Base-by-base conservation (phyloP, 2,329 filamentous ascomycete genomes). In the Rhexocercosporidium sp. region DNA sequence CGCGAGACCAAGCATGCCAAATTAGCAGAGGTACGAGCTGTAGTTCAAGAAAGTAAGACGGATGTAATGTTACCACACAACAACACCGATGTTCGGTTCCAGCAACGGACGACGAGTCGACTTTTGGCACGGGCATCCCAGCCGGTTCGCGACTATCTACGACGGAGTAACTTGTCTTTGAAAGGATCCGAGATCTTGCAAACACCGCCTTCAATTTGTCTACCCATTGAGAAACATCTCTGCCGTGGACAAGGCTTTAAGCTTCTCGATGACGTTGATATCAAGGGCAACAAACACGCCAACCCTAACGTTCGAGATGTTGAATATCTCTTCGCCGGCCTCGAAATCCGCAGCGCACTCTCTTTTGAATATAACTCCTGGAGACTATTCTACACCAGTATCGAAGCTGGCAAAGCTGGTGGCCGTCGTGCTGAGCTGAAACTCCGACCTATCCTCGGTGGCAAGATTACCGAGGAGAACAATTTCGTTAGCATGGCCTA, bases 41-140 rank as follows among this genome's bases (percentile, higher is more conserved):
- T 77, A 3, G 51, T 73, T 4, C 64, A 72, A 18, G 66, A 71
- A 6, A 53, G 59, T 12, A 70, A 60, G 9, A 69, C 69, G 3
- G 75, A 77, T 66, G 66, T 78, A 3, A 75, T 78, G 75, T 66
- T 78, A 12, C 77, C 77, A 12, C 70, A 76, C 31, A 71, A 71
- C 41, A 60, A 65, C 8, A 69, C 73, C n/a, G 77, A 78, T 68
- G 57, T 78, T 20, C 70, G 74, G 16, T 77, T 78, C 57, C 69
- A 73, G 29, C 74, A 75, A 29, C 69, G 46, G n/a, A 74, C 68
- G 2, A 70, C 61, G 5, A 70, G 66, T 41, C 65, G 59, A n/a
- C 64, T 77, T 20, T 37, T 44, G 4, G 11, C 27, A 2, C 25
- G 59, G 11, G 41, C 59, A n/a, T 25, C 59, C 2, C 46, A 63